phyloP scores from a whole-genome alignment of 2,329 filamentous ascomycete genomes.

The Coniochaeta pulveracea region DNA sequence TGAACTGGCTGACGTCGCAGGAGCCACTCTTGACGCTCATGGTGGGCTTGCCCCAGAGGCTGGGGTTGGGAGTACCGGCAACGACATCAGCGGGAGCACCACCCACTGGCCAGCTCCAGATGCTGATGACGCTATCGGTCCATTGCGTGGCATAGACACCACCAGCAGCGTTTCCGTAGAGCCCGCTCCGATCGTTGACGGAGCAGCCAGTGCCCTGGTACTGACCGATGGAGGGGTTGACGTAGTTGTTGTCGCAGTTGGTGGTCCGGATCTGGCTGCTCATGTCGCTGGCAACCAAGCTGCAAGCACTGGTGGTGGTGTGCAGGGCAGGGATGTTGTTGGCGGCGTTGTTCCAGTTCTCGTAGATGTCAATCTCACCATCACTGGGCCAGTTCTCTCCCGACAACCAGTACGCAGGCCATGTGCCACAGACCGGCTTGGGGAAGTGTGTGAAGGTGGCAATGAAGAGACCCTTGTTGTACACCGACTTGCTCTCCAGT shows the following conservation, averaged over 20 bases:
- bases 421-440: slow-evolving; percentile 51
- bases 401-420: slow-evolving; percentile 56
- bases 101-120: slow-evolving; percentile 26
- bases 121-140: slow-evolving; percentile 26
- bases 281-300: slow-evolving; percentile 18
- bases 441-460: slow-evolving; percentile 62
- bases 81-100: slow-evolving; percentile 21
- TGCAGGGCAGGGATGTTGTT: slow-evolving; percentile 49
- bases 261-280: slow-evolving; percentile 17
- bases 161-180: slow-evolving; percentile 24
- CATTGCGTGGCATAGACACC: slow-evolving; percentile 33
- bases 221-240: slow-evolving; percentile 23
- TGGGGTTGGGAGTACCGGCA: slow-evolving; percentile 43
- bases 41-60: slow-evolving; percentile 51
- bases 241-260: slow-evolving; percentile 34
- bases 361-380: slow-evolving; percentile 59
- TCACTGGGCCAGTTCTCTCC: slow-evolving; percentile 44
- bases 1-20: slow-evolving; percentile 57
- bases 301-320: slow-evolving; percentile 28
- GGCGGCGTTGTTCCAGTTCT: slow-evolving; percentile 47
- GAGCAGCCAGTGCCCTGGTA: slow-evolving; percentile 27
- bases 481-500: slow-evolving; percentile 49
- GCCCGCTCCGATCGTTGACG: slow-evolving; percentile 23
- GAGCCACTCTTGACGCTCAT: slow-evolving; percentile 43
- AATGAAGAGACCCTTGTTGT: slow-evolving; percentile 57